phyloP scores from a whole-genome alignment of 2,329 filamentous ascomycete genomes.

The Cercospora sp. region DNA sequence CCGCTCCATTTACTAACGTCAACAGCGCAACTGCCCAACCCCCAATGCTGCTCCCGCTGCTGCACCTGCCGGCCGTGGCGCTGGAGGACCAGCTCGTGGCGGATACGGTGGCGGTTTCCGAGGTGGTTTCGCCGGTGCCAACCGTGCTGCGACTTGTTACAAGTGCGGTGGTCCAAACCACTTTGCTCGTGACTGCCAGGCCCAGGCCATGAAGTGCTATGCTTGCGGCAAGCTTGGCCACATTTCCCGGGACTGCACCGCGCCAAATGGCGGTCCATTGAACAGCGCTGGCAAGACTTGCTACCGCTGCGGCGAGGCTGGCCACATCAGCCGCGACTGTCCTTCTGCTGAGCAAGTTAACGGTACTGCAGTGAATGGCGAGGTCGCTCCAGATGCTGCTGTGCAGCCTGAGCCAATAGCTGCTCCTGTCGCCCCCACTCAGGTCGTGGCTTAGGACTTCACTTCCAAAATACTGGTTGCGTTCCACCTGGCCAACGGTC shows the following conservation, averaged over 20 bases:
- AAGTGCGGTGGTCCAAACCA: constrained; percentile 87
- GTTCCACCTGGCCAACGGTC: constrained; percentile 26
- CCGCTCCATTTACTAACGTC: constrained; percentile 15
- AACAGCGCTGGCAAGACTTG: constrained; percentile 94
- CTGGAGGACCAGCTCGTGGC: constrained; percentile 65
- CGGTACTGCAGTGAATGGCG: constrained; percentile 37
- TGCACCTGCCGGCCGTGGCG: constrained; percentile 58
- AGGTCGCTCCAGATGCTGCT: constrained; percentile 37
- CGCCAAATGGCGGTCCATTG: constrained; percentile 90
- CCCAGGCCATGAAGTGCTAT: constrained; percentile 98
- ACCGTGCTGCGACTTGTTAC: constrained; percentile 66
- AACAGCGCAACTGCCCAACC: constrained; percentile 77
- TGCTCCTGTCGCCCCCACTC: constrained; percentile 44
- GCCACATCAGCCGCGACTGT: constrained; percentile 95
- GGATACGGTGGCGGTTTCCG: constrained; percentile 64
- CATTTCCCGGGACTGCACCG: constrained; percentile 92
- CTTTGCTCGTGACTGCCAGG: constrained; percentile 97
- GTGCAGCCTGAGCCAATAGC: constrained; percentile 45
- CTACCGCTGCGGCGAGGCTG: constrained; percentile 94
- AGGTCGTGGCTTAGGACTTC: constrained; percentile 46
- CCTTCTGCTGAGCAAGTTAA: constrained; percentile 52
- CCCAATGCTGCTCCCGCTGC: constrained; percentile 61
- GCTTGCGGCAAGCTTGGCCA: constrained; percentile 93
- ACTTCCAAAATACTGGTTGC: constrained; percentile 1
- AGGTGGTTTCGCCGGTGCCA: constrained; percentile 71